A percentile compares a stretch with the other conserved stretches of the same genome.
These are phyloP conservation scores for Setaria viridis DNA, from an alignment of 202 grass and related monocot genomes.

Conservation along the genomic window DNA sequence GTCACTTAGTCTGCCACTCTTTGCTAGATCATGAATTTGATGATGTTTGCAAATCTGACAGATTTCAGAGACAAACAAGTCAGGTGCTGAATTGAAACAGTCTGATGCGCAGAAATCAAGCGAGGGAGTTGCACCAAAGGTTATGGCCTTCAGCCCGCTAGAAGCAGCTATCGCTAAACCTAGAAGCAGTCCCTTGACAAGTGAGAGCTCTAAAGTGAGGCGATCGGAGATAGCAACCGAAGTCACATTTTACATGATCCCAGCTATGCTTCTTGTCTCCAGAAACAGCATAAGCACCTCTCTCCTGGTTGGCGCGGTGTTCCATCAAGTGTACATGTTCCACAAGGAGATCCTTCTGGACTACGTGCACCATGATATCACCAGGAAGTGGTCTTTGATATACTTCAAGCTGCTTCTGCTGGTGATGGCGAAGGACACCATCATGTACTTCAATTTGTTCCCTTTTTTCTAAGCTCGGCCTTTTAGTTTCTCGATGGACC, in stretches of 20 bases:
- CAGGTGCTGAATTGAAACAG: conserved; percentile 33
- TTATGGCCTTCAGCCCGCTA: conserved; percentile 77
- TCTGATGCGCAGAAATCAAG: conserved; percentile 35
- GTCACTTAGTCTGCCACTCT: conserved; percentile 33
- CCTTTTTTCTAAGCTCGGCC: conserved; percentile 11
- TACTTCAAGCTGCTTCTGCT: conserved; percentile 83
- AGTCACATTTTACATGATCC: conserved; percentile 76
- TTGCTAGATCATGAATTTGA: conserved; percentile 30
- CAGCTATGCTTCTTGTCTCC: conserved; percentile 71
- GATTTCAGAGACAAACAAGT: conserved; percentile 46
- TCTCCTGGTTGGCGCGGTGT: conserved; percentile 61
- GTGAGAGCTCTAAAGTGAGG: conserved; percentile 79
- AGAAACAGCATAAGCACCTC: conserved; percentile 66
- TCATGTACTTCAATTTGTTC: conserved; percentile 68
- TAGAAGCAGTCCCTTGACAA: conserved; percentile 66
- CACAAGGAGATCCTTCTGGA: conserved; percentile 99
- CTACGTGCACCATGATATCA: conserved; percentile 94
- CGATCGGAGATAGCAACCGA: conserved; percentile 63
- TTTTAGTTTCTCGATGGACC: conserved; percentile 5
- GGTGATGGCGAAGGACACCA: conserved; percentile 88
- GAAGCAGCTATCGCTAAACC: conserved; percentile 64
- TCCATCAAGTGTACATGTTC: conserved; percentile 90
- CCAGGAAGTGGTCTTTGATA: conserved; percentile 84
- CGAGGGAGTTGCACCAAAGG: conserved; percentile 49
- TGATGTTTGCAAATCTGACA: conserved; percentile 44